Conservation (phyloP, 2,329 filamentous ascomycete genomes). For the Neofusicoccum umdonicola region DNA sequence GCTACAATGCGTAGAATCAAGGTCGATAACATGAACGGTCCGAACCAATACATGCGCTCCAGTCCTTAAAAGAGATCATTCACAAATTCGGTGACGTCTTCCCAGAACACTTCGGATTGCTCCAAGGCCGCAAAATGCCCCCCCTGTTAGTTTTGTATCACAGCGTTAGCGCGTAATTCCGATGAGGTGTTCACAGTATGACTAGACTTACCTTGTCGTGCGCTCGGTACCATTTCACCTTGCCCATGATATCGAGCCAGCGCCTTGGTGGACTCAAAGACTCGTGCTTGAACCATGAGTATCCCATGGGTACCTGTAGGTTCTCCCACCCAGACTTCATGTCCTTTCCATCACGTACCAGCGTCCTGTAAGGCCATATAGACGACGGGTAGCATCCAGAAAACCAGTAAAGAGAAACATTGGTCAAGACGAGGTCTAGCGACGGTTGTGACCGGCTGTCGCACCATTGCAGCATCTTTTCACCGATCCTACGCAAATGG, state of each 20-base stretch:
- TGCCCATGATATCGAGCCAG: slow-evolving; percentile 36
- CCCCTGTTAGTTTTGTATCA: too few relatives aligned
- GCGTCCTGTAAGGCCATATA: slow-evolving; percentile 46
- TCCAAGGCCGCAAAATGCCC: too few relatives aligned
- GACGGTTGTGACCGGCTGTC: slow-evolving; percentile 42
- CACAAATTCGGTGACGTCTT: too few relatives aligned
- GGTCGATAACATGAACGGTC: too few relatives aligned
- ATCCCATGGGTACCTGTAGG: slow-evolving; percentile 41
- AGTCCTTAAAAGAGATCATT: too few relatives aligned
- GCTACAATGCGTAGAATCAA: too few relatives aligned
- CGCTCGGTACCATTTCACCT: slow-evolving; percentile 36
- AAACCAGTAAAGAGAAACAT: slow-evolving; percentile 57
- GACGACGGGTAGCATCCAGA: slow-evolving; percentile 50
- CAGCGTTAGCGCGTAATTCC: too few relatives aligned
- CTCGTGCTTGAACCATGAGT: slow-evolving; percentile 46
- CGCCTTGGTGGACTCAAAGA: slow-evolving; percentile 33
- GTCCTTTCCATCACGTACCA: background rate
- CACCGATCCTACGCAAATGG: slow-evolving; percentile 41
- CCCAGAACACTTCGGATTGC: too few relatives aligned
- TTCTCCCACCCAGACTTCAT: background rate
- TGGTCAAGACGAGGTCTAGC: slow-evolving; percentile 48
- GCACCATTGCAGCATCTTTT: slow-evolving; percentile 57
- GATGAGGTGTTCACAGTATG: too few relatives aligned
- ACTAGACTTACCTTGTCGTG: too few relatives aligned
- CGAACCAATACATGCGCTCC: too few relatives aligned